phyloP scores from a whole-genome alignment of 345 rosid species.

The Camelina hispida region DNA sequence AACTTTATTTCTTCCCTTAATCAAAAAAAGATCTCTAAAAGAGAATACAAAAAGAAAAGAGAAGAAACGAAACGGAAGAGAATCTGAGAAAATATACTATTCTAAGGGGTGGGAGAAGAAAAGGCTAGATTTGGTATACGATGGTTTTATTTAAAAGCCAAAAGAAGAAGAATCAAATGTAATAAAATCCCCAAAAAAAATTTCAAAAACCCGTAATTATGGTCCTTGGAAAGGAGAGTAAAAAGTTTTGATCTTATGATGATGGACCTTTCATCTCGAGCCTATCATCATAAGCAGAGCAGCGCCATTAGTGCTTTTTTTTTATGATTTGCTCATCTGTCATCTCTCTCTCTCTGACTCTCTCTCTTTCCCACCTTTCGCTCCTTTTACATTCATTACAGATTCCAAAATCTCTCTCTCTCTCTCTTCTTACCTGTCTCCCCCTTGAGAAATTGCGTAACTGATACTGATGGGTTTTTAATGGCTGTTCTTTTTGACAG shows the following conservation, averaged over 20 bases:
- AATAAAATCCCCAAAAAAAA: background rate
- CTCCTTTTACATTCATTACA: constrained; percentile 48
- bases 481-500: constrained; percentile 40
- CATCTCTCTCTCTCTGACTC: too few relatives aligned
- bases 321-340: background rate
- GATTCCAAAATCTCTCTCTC: constrained; percentile 24
- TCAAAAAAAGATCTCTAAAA: constrained; percentile 6
- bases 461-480: constrained; percentile 45
- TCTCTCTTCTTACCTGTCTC: constrained; percentile 39
- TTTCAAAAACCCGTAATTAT: constrained; percentile 36
- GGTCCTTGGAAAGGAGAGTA: constrained; percentile 25
- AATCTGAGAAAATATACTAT: constrained; percentile 13
- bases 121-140: constrained; percentile 33
- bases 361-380: constrained; percentile 34
- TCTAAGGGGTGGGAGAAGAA: background rate
- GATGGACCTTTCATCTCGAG: constrained; percentile 17
- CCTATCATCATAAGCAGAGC: constrained; percentile 40
- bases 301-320: constrained; percentile 48
- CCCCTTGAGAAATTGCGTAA: constrained; percentile 41
- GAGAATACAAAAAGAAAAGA: background rate
- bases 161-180: background rate
- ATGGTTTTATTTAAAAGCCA: background rate
- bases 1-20: constrained; percentile 6
- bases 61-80: constrained; percentile 42
- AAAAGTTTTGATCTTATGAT: background rate